Evolutionary conservation across 176 grass and related monocot genomes (phyloP).

Genomic region (Stipa capillata): DNA sequence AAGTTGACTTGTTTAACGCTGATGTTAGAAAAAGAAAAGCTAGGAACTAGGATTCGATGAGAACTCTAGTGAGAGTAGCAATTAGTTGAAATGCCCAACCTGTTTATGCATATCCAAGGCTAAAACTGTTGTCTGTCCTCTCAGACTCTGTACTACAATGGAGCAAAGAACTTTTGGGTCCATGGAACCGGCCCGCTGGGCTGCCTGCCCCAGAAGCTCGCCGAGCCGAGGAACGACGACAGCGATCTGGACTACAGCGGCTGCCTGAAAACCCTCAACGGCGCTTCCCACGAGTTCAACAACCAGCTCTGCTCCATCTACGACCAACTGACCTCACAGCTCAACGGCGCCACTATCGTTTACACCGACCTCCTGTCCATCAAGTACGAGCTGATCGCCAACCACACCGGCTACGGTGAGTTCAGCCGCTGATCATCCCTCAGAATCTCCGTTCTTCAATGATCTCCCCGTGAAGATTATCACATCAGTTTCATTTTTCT

Average conservation of each 20-base stretch:
- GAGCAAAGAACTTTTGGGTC: slow-evolving; percentile 54
- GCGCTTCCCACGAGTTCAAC: slow-evolving; percentile 42
- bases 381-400: slow-evolving; percentile 56
- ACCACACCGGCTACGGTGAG: slow-evolving; percentile 44
- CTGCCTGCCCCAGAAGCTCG: slow-evolving; percentile 54
- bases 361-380: slow-evolving; percentile 41
- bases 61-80: too few species aligned
- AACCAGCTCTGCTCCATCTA: slow-evolving; percentile 17
- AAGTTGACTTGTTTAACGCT: too few species aligned
- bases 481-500: neutral
- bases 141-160: slow-evolving; percentile 39
- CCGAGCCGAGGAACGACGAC: slow-evolving; percentile 18
- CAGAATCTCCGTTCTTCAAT: too few species aligned
- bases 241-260: slow-evolving; percentile 38
- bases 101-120: too few species aligned
- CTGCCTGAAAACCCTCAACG: slow-evolving; percentile 41
- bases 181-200: slow-evolving; percentile 51
- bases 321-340: slow-evolving; percentile 21
- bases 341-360: slow-evolving; percentile 41
- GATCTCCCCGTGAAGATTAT: too few species aligned
- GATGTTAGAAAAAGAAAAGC: too few species aligned
- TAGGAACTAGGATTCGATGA: too few species aligned
- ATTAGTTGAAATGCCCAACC: too few species aligned
- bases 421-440: neutral
- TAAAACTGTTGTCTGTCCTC: neutral